phyloP scores from a whole-genome alignment of 2,329 filamentous ascomycete genomes.

The Colletotrichum sp. region DNA sequence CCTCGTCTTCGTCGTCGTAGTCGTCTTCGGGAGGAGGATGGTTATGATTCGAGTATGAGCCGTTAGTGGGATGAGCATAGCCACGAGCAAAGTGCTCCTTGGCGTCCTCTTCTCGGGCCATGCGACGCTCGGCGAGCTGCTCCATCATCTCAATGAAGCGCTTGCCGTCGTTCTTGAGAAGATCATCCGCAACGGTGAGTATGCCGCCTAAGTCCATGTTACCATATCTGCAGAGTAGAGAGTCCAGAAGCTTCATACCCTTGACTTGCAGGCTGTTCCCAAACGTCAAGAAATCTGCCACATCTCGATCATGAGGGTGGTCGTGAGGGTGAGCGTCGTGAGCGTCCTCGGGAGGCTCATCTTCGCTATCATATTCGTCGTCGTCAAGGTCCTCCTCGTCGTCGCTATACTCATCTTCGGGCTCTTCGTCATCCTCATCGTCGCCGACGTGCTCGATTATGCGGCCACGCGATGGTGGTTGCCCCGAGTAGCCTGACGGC shows the following conservation, averaged over 20 bases:
- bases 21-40: slow-evolving; percentile 80
- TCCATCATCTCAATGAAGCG: slow-evolving; percentile 99
- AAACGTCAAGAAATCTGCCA: slow-evolving; percentile 94
- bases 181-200: slow-evolving; percentile 96
- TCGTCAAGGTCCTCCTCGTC: slow-evolving; percentile 60
- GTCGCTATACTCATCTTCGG: slow-evolving; percentile 60
- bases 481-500: slow-evolving; percentile 63
- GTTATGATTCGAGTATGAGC: slow-evolving; percentile 67
- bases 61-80: slow-evolving; percentile 63
- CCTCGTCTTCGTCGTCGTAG: slow-evolving; percentile 71
- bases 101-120: slow-evolving; percentile 95
- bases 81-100: slow-evolving; percentile 68
- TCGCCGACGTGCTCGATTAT: slow-evolving; percentile 71
- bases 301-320: slow-evolving; percentile 65
- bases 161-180: slow-evolving; percentile 98
- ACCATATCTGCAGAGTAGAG: slow-evolving; percentile 49
- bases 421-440: slow-evolving; percentile 59
- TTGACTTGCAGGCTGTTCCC: slow-evolving; percentile 97
- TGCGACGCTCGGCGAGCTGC: slow-evolving; percentile 93
- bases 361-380: slow-evolving; percentile 61
- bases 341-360: slow-evolving; percentile 72
- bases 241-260: slow-evolving; percentile 60
- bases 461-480: slow-evolving; percentile 76
- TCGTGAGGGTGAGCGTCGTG: slow-evolving; percentile 26
- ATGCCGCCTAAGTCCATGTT: slow-evolving; percentile 80